Conservation (phyloP, 352 stramenopile species). For the Lagenidium giganteum region DNA sequence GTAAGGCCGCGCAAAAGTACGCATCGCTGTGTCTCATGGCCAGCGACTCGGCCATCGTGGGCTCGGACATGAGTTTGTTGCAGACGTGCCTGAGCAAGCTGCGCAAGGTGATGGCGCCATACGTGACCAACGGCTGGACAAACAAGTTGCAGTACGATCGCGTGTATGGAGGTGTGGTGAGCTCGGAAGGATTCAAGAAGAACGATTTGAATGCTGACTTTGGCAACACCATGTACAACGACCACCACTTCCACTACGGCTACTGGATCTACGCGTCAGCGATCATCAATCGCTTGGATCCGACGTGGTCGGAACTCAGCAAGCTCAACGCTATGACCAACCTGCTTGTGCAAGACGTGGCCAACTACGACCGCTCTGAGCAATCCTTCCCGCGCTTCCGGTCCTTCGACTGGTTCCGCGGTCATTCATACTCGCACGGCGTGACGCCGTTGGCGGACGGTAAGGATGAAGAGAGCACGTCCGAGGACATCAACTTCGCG, state of each 20-base stretch:
- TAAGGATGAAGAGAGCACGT: conserved; percentile 69
- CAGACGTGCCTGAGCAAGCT: conserved; percentile 31
- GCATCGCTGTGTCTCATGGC: conserved; percentile 56
- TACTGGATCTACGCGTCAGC: conserved; percentile 51
- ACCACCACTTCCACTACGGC: conserved; percentile 69
- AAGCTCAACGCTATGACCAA: conserved; percentile 36
- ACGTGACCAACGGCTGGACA: conserved; percentile 37
- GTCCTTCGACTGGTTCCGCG: conserved; percentile 59
- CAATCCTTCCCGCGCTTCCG: conserved; percentile 50
- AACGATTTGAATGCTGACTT: conserved; percentile 49
- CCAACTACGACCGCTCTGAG: conserved; percentile 35
- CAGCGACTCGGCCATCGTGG: conserved; percentile 32
- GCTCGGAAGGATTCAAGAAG: conserved; percentile 36
- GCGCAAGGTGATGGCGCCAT: conserved; percentile 31
- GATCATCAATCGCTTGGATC: conserved; percentile 49
- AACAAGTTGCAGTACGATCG: conserved; percentile 50
- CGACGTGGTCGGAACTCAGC: conserved; percentile 30
- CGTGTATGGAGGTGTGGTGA: conserved; percentile 53
- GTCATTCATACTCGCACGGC: conserved; percentile 69
- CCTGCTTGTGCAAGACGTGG: conserved; percentile 48
- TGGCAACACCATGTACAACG: conserved; percentile 67
- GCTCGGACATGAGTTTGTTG: conserved; percentile 30
- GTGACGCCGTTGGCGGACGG: conserved; percentile 51
- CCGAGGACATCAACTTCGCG: conserved; percentile 61
- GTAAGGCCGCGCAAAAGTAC: conserved; percentile 56